Base-by-base conservation (phyloP, 2,329 filamentous ascomycete species). In the Corniculantispora saksenae region DNA sequence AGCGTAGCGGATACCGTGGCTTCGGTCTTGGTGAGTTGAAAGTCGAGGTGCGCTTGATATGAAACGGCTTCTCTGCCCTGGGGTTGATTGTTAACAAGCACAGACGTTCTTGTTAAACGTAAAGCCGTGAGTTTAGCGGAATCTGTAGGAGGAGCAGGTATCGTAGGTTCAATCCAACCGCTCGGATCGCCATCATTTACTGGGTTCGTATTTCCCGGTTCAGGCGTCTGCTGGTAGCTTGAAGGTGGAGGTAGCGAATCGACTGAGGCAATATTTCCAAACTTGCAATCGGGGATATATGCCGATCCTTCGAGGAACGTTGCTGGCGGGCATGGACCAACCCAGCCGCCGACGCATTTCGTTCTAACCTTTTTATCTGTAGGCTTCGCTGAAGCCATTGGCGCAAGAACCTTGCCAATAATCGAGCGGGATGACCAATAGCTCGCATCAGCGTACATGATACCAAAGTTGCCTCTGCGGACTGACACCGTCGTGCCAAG, bases 371-470 rank as follows among this genome's bases (percentile, higher is more conserved):
- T 55, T 12, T 55, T 55, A 8, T 55, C 51, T 15, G 51, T 13
- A 29, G 51, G 51, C 32, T 21, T 29, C 25, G 51, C 51, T 32
- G 27, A 55, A 38, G 51, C 21, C 51, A 55, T 55, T 29, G 51
- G 51, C 19, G 51, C 51, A n/a, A 55, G 51, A 29, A 55, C 51
- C 32, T 55, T 55, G 51, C 51, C 51, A 17, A 55, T 55, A n/a
- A 55, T 55, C 6, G 51, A 55, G 19, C 51, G 51, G 32, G 51
- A 55, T 29, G 25, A 32, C 51, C 51, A 55, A 21, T 55, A 55
- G 51, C 51, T 55, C 51, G 51, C 32, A 13, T 55, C 27, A 19
- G 51, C 25, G 27, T 55, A 55, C 32, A 55, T 8, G 6, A 55
- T 21, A 17, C 51, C 51, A 55, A 55, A 55, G 51, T 55, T 55